phyloP scores from a whole-genome alignment of 1,284 basidiomycete genomes.

The Gymnopus androsaceus region DNA sequence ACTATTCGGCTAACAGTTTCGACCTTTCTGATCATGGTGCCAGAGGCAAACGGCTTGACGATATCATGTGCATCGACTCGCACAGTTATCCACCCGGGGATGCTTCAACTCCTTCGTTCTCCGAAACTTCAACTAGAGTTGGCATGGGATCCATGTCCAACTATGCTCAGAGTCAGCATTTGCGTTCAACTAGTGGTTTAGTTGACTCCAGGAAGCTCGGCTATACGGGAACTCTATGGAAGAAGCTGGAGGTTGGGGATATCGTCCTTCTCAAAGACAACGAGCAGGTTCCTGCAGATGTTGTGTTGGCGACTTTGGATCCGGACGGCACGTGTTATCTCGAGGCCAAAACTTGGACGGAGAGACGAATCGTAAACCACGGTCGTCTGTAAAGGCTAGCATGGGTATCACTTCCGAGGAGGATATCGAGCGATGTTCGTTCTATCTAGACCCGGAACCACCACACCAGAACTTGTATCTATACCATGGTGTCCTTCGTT shows the following conservation, averaged over 20 bases:
- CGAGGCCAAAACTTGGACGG: conserved; percentile 97
- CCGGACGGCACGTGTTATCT: conserved; percentile 84
- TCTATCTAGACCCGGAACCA: conserved; percentile 89
- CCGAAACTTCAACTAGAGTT: conserved; percentile 31
- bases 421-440: conserved; percentile 85
- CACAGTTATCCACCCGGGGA: conserved; percentile 63
- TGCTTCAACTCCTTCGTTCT: conserved; percentile 36
- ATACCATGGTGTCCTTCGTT: conserved; percentile 86
- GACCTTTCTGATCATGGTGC: conserved; percentile 41
- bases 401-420: conserved; percentile 82
- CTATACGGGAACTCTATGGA: conserved; percentile 98
- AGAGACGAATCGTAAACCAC: conserved; percentile 93
- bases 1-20: conserved; percentile 38
- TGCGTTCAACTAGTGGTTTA: conserved; percentile 56
- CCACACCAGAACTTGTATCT: conserved; percentile 93
- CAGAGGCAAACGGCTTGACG: conserved; percentile 56
- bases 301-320: conserved; percentile 88
- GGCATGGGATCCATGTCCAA: conserved; percentile 42
- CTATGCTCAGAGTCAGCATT: conserved; percentile 59
- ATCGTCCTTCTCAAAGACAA: conserved; percentile 89
- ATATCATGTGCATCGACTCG: conserved; percentile 67
- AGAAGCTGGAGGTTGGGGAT: conserved; percentile 98
- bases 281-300: conserved; percentile 95
- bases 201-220: conserved; percentile 81
- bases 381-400: conserved; percentile 79